Evolutionary conservation across 1,284 basidiomycete genomes (phyloP).

Genomic region (Cutaneotrichosporon cutaneum): DNA sequence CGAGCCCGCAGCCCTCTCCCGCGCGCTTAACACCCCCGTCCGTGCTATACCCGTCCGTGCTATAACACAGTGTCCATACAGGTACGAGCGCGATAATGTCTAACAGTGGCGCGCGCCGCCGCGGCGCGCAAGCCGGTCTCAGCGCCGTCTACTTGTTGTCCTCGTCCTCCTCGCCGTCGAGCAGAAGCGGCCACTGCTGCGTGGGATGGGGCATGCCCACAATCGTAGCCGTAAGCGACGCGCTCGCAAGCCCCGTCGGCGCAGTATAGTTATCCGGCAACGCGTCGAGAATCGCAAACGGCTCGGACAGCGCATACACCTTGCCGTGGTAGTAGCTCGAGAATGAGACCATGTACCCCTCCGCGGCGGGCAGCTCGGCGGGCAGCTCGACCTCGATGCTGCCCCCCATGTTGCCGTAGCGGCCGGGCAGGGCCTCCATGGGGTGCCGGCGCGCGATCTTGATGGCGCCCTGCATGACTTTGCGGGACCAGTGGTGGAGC

Average conservation of each 20-base stretch:
- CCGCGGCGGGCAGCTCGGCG: conserved; percentile 37
- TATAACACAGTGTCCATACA: conserved; percentile 2
- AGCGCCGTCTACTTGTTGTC: too few species aligned
- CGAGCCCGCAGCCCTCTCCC: neutral
- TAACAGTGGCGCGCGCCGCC: neutral
- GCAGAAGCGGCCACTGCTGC: neutral
- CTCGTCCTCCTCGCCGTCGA: neutral
- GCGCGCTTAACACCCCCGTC: neutral
- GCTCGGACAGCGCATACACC: conserved; percentile 46
- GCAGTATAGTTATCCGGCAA: conserved; percentile 17
- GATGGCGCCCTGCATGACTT: conserved; percentile 48
- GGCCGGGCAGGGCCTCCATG: conserved; percentile 36
- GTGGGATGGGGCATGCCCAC: neutral
- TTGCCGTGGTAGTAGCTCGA: conserved; percentile 45
- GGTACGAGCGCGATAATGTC: neutral
- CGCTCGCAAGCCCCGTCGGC: neutral
- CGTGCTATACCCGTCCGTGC: neutral
- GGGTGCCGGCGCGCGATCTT: conserved; percentile 48
- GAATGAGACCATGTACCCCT: conserved; percentile 47
- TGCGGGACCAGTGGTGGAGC: conserved; percentile 47
- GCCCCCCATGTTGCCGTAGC: conserved; percentile 47
- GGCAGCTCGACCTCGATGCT: conserved; percentile 48
- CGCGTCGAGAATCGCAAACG: conserved; percentile 43
- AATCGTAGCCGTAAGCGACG: neutral
- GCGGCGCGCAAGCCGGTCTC: too few species aligned